Conservation (phyloP, 164 flowering plant species). For the Vitis amurensis region DNA sequence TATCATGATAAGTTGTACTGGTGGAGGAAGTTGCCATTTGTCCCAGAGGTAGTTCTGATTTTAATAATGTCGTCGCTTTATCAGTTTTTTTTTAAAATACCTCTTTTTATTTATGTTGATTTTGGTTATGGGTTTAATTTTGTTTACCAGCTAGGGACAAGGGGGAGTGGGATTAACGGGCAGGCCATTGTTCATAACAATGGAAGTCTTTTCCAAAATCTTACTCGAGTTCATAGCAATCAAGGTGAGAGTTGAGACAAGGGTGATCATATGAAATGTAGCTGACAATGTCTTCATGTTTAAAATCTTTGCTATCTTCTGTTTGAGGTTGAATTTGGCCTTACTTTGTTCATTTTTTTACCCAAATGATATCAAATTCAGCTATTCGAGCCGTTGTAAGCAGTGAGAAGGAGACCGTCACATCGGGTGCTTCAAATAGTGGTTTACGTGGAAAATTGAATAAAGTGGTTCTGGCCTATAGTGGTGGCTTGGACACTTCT, state of each 20-base stretch:
- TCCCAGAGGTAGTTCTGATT: conserved; percentile 22
- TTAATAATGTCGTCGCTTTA: too few species aligned
- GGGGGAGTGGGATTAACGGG: conserved; percentile 28
- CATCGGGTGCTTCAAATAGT: conserved; percentile 24
- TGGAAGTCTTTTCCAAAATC: conserved; percentile 6
- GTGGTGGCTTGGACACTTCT: conserved; percentile 98
- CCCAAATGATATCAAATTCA: conserved; percentile 22
- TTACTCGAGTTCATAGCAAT: conserved; percentile 2
- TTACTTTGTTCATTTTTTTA: not conserved
- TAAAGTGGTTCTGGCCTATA: conserved; percentile 92
- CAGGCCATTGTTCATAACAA: conserved; percentile 10
- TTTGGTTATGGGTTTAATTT: not conserved
- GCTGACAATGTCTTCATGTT: not conserved
- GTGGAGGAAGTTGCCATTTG: conserved; percentile 11
- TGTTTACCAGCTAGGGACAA: conserved; percentile 32
- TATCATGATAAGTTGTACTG: conserved; percentile 15
- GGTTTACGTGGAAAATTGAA: conserved; percentile 75
- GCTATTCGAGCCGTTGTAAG: conserved; percentile 51
- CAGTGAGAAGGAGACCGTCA: conserved; percentile 33
- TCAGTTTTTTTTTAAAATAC: too few species aligned
- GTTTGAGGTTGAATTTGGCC: not conserved
- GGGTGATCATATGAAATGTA: not conserved
- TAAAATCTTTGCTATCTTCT: not conserved
- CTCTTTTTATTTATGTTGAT: not conserved
- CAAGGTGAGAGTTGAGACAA: conserved; percentile 13